A percentile compares a stretch with the other conserved stretches of the same genome.
Evolutionary conservation across 2,329 filamentous ascomycete species (phyloP).

Genomic region (Polychaeton citri): DNA sequence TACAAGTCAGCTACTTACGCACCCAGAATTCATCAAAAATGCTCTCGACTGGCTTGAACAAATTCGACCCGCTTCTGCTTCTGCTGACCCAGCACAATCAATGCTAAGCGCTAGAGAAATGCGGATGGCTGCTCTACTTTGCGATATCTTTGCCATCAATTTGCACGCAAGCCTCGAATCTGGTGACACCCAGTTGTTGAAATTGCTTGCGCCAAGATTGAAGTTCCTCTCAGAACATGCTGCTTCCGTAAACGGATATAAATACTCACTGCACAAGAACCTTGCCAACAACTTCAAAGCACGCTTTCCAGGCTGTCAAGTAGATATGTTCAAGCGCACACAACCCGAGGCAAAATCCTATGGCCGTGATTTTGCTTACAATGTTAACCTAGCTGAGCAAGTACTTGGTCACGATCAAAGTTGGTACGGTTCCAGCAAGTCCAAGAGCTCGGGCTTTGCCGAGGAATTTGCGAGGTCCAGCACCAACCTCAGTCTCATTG

Average conservation of each 20-base stretch:
- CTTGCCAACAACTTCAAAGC: conserved; percentile 71
- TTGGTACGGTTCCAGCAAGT: conserved; percentile 50
- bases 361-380: conserved; percentile 73
- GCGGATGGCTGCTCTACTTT: conserved; percentile 62
- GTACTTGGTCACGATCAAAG: conserved; percentile 65
- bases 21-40: conserved; percentile 58
- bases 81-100: conserved; percentile 12
- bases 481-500: conserved; percentile 77
- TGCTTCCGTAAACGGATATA: conserved; percentile 69
- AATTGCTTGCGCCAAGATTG: conserved; percentile 59
- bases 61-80: conserved; percentile 36
- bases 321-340: conserved; percentile 73
- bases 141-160: conserved; percentile 82
- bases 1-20: conserved; percentile 63
- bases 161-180: conserved; percentile 73
- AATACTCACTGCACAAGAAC: conserved; percentile 72
- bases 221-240: conserved; percentile 70
- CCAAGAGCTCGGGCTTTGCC: conserved; percentile 55
- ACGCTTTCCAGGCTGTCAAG: conserved; percentile 54
- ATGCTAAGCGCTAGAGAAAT: conserved; percentile 26
- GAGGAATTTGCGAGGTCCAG: conserved; percentile 80
- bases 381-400: conserved; percentile 58
- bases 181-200: conserved; percentile 53
- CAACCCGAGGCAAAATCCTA: conserved; percentile 36
- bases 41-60: conserved; percentile 56